These are phyloP conservation scores for Serendipita sp. DNA, from an alignment of 768 basidiomycete genomes.

Conservation along the genomic window DNA sequence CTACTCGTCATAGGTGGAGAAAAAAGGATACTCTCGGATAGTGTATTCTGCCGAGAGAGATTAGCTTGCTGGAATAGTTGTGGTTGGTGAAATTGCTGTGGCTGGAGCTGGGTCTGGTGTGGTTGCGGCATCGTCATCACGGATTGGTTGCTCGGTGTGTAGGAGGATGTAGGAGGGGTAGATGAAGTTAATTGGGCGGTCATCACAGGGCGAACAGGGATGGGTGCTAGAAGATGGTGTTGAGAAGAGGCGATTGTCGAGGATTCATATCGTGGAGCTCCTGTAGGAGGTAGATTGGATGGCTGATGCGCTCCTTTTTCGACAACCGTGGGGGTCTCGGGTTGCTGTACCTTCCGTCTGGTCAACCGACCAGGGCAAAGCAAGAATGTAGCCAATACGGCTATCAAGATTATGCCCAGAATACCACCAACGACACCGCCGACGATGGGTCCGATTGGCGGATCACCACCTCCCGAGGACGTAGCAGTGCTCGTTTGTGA, in stretches of 20 bases:
- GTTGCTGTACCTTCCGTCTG: no score
- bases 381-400: background rate
- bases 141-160: no score
- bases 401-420: background rate
- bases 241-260: background rate
- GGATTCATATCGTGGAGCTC: no score
- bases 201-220: background rate
- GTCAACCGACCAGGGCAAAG: background rate
- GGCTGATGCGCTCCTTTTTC: no score
- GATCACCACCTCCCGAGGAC: background rate
- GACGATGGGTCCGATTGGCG: slow-evolving; percentile 1
- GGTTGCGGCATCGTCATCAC: background rate
- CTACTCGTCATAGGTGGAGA: no score
- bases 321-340: no score
- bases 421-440: slow-evolving; percentile 7
- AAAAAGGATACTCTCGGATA: no score
- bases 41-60: no score
- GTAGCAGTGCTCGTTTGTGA: slow-evolving; percentile 13
- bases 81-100: background rate
- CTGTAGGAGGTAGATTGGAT: no score
- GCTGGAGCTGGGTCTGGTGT: background rate
- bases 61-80: no score
- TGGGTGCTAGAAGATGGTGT: background rate
- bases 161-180: no score
- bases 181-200: background rate